A percentile compares a stretch with the other conserved stretches of the same genome.
These are phyloP conservation scores for Lachancea quebecensis DNA, from an alignment of 805 yeast species.

Conservation along the genomic window DNA sequence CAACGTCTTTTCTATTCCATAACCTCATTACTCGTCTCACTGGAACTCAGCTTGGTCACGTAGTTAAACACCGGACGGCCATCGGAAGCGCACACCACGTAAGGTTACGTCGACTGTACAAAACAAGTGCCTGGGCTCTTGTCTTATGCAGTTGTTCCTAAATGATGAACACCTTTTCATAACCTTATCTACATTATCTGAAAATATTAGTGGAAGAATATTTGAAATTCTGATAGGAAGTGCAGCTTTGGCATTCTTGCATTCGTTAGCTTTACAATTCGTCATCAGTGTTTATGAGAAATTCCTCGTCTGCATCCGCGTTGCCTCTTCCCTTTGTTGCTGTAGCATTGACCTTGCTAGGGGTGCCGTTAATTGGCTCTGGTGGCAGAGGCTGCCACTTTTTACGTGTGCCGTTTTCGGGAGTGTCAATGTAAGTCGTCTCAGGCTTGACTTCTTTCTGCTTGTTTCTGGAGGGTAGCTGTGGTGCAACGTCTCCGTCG, in stretches of 20 bases:
- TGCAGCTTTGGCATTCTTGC: background rate
- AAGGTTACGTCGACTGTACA: slow-evolving; percentile 4
- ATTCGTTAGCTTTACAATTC: slow-evolving; percentile 15
- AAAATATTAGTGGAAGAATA: slow-evolving; percentile 14
- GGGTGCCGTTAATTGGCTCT: slow-evolving; percentile 21
- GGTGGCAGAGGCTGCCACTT: slow-evolving; percentile 27
- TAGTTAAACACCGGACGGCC: background rate
- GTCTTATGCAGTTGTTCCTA: background rate
- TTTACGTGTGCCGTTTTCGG: slow-evolving; percentile 19
- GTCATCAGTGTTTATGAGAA: slow-evolving; percentile 29
- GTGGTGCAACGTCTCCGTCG: slow-evolving; percentile 31
- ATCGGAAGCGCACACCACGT: background rate
- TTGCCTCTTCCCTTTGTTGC: slow-evolving; percentile 1
- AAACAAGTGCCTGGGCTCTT: background rate
- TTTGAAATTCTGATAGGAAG: slow-evolving; percentile 6
- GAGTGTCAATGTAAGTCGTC: slow-evolving; percentile 30
- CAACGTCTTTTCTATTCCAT: too few species aligned
- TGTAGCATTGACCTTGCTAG: slow-evolving; percentile 20
- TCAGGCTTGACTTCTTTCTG: slow-evolving; percentile 23
- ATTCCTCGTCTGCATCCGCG: slow-evolving; percentile 23
- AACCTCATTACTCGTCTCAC: too few species aligned
- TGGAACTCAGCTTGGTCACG: too few species aligned
- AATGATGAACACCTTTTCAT: slow-evolving; percentile 21
- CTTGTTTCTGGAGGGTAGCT: slow-evolving; percentile 21
- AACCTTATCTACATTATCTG: slow-evolving; percentile 35